Conservation (phyloP, 2,329 filamentous ascomycete genomes). For the Alternaria arbusti region DNA sequence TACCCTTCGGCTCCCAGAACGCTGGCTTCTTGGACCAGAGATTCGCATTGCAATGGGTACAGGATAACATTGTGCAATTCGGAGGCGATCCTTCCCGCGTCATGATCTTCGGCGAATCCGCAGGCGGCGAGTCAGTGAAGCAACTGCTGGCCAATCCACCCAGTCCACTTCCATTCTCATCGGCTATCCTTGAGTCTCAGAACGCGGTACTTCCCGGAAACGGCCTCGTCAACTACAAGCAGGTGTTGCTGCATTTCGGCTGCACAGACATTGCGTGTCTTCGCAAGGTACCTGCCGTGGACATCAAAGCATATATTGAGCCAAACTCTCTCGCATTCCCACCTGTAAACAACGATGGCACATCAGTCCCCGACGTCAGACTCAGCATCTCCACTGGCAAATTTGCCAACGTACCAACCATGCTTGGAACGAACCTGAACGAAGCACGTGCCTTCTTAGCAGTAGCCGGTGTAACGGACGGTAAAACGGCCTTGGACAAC, state of each 20-base stretch:
- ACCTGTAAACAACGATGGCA: slow-evolving; percentile 15
- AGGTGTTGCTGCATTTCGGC: slow-evolving; percentile 12
- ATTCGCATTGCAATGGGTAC: slow-evolving; percentile 60
- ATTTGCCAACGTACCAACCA: slow-evolving; percentile 13
- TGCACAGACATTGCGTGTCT: slow-evolving; percentile 15
- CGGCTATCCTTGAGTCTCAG: slow-evolving; percentile 33
- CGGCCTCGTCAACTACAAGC: slow-evolving; percentile 11
- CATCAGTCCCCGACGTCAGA: slow-evolving; percentile 12
- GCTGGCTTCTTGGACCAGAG: slow-evolving; percentile 62
- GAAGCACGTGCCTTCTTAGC: slow-evolving; percentile 17
- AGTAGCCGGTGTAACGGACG: slow-evolving; percentile 5
- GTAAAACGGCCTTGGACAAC: slow-evolving; percentile 2
- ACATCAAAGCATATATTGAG: slow-evolving; percentile 17
- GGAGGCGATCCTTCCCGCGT: slow-evolving; percentile 48
- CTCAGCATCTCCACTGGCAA: slow-evolving; percentile 8
- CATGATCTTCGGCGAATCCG: slow-evolving; percentile 51
- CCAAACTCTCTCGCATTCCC: slow-evolving; percentile 12
- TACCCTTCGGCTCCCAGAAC: slow-evolving; percentile 45
- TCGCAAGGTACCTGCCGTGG: not conserved
- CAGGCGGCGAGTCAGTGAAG: slow-evolving; percentile 22
- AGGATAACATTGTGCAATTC: slow-evolving; percentile 56
- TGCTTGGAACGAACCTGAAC: slow-evolving; percentile 16
- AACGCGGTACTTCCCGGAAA: slow-evolving; percentile 10
- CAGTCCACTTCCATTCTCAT: slow-evolving; percentile 24
- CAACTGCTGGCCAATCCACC: slow-evolving; percentile 26